Base-by-base conservation (phyloP, 163 green algal species). In the Scenedesmus sp. region DNA sequence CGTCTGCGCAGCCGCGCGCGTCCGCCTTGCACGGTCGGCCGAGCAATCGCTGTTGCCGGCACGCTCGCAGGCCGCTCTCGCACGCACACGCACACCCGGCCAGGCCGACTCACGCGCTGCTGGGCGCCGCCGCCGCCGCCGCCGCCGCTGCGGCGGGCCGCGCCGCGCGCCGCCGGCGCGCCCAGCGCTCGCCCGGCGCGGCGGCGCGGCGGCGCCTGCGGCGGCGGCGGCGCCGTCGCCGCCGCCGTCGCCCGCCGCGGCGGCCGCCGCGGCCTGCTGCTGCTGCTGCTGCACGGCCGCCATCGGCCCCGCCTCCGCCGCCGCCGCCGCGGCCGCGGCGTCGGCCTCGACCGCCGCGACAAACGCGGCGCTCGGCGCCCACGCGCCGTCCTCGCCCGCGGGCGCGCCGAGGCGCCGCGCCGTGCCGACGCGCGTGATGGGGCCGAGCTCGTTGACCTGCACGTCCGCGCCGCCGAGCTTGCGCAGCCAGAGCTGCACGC, bases 401-500 rank as follows among this genome's bases (percentile, higher is more conserved):
- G 48, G 29, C 10, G 42, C 14, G 14, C 58, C 57, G 26, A 71
- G 45, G 17, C 77, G 58, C 17, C 77, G 31, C 29, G 15, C 89
- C 13, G 85, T 89, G 17, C 87, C 89, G 5, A 87, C 85, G 75
- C 90, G 90, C 28, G 87, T 93, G 47, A 93, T 85, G 0, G 89
- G 89, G 20, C 89, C 89, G 31, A 93, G 75, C 50, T 93, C 87
- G 2, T 91, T 91, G 13, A 92, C 66, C 29, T 78, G 34, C 20
- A 92, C 82, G 5, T 83, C 74, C 22, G 86, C 88, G 22, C 89
- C 89, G 1, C 89, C 89, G 31, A 91, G 67, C 83, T 91, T 92
- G 48, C 87, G 87, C 11, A 96, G 86, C 80, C 92, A 95, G 13
- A 92, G 58, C 83, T 92, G 85, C 67, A 69, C 6, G 56, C 14